Conservation (phyloP, 2,329 filamentous ascomycete genomes). For the Calycina herbarum region DNA sequence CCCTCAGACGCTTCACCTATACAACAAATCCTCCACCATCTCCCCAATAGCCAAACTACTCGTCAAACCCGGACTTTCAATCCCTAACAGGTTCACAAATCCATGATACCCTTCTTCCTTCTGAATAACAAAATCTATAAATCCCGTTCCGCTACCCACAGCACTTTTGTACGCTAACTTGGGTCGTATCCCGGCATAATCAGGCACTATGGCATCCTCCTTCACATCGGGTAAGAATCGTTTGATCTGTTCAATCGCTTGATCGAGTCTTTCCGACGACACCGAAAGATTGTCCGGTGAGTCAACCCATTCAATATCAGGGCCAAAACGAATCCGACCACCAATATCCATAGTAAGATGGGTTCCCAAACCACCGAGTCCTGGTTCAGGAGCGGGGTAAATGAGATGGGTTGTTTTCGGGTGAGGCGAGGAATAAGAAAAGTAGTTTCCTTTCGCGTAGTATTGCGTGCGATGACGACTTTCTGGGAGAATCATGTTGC, state of each 20-base stretch:
- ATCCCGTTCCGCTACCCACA: slow-evolving; percentile 64
- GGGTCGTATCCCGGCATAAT: slow-evolving; percentile 90
- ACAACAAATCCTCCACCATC: slow-evolving; percentile 55
- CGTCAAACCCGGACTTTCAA: slow-evolving; percentile 91
- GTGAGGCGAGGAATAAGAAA: slow-evolving; percentile 68
- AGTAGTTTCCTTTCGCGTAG: slow-evolving; percentile 96
- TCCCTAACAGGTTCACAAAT: slow-evolving; percentile 88
- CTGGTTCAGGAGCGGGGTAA: slow-evolving; percentile 83
- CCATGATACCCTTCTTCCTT: slow-evolving; percentile 76
- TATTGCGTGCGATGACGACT: slow-evolving; percentile 59
- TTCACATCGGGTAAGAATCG: slow-evolving; percentile 78
- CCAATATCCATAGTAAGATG: slow-evolving; percentile 89
- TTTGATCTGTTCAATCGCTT: slow-evolving; percentile 73
- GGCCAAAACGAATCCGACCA: slow-evolving; percentile 85
- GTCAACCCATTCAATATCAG: slow-evolving; percentile 92
- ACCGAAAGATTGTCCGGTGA: slow-evolving; percentile 68
- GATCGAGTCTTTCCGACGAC: slow-evolving; percentile 59
- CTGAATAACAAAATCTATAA: slow-evolving; percentile 80
- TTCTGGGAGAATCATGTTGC: slow-evolving; percentile 75
- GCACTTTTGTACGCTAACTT: slow-evolving; percentile 67
- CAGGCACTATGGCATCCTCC: slow-evolving; percentile 63
- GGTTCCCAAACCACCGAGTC: slow-evolving; percentile 82
- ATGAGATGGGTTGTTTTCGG: slow-evolving; percentile 73
- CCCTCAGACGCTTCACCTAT: slow-evolving; percentile 22
- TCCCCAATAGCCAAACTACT: slow-evolving; percentile 84